These are phyloP conservation scores for Serendipita indica DNA, from an alignment of 768 basidiomycete genomes.

Conservation along the genomic window DNA sequence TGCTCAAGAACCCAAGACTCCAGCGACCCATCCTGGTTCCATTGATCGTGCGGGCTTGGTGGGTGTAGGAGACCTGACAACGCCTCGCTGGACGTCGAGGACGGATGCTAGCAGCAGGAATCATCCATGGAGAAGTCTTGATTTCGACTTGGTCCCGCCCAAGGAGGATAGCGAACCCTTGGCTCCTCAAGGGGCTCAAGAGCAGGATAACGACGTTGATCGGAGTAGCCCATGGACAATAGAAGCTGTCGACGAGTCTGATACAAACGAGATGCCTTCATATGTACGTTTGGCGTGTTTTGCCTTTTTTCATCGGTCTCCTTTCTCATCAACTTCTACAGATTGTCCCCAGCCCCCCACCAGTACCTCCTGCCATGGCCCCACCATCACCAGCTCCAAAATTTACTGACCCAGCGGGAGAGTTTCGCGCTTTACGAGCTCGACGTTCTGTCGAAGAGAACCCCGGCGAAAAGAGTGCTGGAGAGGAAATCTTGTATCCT, in stretches of 20 bases:
- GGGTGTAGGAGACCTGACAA: conserved; percentile 89
- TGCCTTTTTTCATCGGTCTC: conserved; percentile 11
- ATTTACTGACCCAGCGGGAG: not conserved
- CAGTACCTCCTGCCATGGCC: conserved; percentile 35
- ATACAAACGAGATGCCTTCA: conserved; percentile 50
- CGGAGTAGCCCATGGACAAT: conserved; percentile 83
- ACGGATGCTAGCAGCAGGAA: conserved; percentile 18
- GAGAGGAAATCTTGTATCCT: conserved; percentile 81
- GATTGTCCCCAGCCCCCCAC: not conserved
- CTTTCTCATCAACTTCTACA: not conserved
- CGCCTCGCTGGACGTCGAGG: conserved; percentile 80
- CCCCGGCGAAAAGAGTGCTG: too few relatives aligned
- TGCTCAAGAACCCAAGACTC: conserved; percentile 45
- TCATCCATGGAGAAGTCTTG: conserved; percentile 6
- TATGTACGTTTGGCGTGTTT: conserved; percentile 16
- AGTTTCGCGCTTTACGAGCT: conserved; percentile 11
- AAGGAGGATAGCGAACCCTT: conserved; percentile 24
- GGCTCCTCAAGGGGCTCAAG: conserved; percentile 20
- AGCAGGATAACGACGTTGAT: conserved; percentile 33
- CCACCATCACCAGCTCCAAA: not conserved
- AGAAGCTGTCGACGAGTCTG: conserved; percentile 65
- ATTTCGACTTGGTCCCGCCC: conserved; percentile 19
- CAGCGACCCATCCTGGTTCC: conserved; percentile 56
- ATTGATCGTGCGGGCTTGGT: conserved; percentile 81
- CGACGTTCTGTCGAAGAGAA: conserved; percentile 60